Base-by-base conservation (phyloP, 192 early-diverging fungal species). In the Dispira parvispora region DNA sequence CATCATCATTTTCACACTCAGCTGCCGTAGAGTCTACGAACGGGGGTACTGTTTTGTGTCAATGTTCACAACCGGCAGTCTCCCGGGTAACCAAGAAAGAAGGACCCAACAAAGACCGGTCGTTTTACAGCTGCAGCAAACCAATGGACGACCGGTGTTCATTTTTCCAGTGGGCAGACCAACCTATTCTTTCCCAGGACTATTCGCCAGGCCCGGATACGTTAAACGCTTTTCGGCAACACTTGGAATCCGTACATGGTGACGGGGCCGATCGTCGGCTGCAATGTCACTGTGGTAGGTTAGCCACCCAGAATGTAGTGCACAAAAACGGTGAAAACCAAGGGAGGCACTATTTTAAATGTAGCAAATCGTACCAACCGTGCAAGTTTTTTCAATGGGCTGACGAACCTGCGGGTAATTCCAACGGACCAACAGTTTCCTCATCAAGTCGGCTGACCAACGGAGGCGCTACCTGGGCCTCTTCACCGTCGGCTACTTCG, bases 151-250 rank as follows among this genome's bases (percentile, higher is more conserved):
- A 69, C 0, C 62, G 61, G 0, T 88, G 84, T 54, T 65, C 62
- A 6, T 88, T 74, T 57, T 85, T 87, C 65, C 46, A 69, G 25
- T 85, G 84, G 85, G 72, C 66, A 10, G 85, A 87, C 55, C 8
- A 26, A 46, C 46, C 46, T 12, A 12, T 18, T 12, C 46, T 11
- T 18, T 46, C 46, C 46, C 11, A 46, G 11, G 46, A 46, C 18
- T 18, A 46, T 46, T 46, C 46, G 46, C 18, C 11, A 18, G 46
- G 46, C 18, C 18, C 11, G 46, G 11, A 46, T 46, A 12, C 18
- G 11, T 46, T 11, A 12, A 12, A 46, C 11, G 18, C 18, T 46
- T 18, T 46, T 46, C 18, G 46, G 46, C 46, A 46, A 46, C 46
- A 12, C 11, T 46, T 46, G 46, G 11, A 46, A 46, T 46, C 18